Conservation (phyloP, 2,329 filamentous ascomycete species). For the Aspergillus sp. region DNA sequence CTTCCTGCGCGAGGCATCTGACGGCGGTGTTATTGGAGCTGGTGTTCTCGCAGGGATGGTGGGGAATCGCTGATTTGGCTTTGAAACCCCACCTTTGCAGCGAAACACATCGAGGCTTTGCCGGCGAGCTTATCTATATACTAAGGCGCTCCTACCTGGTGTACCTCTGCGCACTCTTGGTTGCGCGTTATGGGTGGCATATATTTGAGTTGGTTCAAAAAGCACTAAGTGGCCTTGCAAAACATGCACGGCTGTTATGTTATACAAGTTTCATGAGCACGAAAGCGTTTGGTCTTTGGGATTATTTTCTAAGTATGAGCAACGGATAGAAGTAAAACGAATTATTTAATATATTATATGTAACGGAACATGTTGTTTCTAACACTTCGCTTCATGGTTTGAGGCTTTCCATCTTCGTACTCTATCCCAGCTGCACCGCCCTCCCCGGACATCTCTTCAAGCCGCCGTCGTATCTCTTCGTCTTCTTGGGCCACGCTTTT, state of each 20-base stretch:
- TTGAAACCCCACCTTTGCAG: neutral
- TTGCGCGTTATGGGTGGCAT: neutral
- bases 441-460: slow-evolving; percentile 67
- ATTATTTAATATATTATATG: slow-evolving; percentile 45
- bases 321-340: neutral
- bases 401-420: slow-evolving; percentile 71
- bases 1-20: slow-evolving; percentile 52
- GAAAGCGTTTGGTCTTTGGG: neutral
- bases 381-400: slow-evolving; percentile 71
- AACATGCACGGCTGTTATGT: neutral
- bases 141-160: neutral
- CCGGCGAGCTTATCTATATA: neutral
- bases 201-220: neutral
- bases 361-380: slow-evolving; percentile 76
- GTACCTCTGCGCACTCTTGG: neutral
- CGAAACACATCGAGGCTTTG: slow-evolving; percentile 7
- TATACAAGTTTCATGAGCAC: neutral
- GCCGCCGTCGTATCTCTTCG: slow-evolving; percentile 63
- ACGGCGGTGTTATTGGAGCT: slow-evolving; percentile 58
- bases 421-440: slow-evolving; percentile 71
- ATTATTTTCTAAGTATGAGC: neutral
- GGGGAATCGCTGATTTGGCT: slow-evolving; percentile 18
- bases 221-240: neutral
- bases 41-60: slow-evolving; percentile 55
- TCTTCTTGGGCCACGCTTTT: slow-evolving; percentile 66